Evolutionary conservation across 306 rosid species (phyloP).

Genomic region (Ormosia semicastrata): DNA sequence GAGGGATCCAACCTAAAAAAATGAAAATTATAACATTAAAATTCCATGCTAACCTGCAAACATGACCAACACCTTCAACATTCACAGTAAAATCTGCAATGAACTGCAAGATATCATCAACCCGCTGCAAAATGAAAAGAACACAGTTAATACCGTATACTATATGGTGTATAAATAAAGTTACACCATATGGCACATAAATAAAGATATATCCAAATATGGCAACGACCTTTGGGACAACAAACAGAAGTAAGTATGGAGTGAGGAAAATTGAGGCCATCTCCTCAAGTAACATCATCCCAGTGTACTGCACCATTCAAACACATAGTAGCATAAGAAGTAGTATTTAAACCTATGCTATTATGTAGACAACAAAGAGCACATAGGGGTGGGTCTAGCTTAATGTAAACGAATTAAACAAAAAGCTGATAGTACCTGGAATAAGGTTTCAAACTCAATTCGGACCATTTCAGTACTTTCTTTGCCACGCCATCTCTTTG

Average conservation of each 20-base stretch:
- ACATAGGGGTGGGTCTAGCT: not conserved
- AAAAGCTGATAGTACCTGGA: slow-evolving; percentile 57
- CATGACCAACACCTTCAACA: slow-evolving; percentile 96
- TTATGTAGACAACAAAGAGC: not conserved
- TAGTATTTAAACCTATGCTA: not conserved
- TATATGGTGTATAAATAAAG: not conserved
- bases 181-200: not conserved
- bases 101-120: slow-evolving; percentile 87
- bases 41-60: slow-evolving; percentile 71
- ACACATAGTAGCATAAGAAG: slow-evolving; percentile 30
- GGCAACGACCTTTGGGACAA: slow-evolving; percentile 77
- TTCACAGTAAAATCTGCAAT: slow-evolving; percentile 75
- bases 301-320: slow-evolving; percentile 68
- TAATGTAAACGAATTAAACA: not conserved
- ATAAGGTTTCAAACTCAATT: slow-evolving; percentile 75
- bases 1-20: not conserved
- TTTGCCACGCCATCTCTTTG: slow-evolving; percentile 92
- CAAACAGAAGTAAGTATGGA: slow-evolving; percentile 78
- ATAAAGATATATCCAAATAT: not conserved
- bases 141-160: slow-evolving; percentile 13
- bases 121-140: slow-evolving; percentile 63
- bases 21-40: not conserved
- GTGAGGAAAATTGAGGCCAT: slow-evolving; percentile 96
- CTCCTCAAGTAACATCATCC: slow-evolving; percentile 98
- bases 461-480: slow-evolving; percentile 68